Conservation (phyloP, 192 early-diverging fungal genomes). For the Coemansia sp. region DNA sequence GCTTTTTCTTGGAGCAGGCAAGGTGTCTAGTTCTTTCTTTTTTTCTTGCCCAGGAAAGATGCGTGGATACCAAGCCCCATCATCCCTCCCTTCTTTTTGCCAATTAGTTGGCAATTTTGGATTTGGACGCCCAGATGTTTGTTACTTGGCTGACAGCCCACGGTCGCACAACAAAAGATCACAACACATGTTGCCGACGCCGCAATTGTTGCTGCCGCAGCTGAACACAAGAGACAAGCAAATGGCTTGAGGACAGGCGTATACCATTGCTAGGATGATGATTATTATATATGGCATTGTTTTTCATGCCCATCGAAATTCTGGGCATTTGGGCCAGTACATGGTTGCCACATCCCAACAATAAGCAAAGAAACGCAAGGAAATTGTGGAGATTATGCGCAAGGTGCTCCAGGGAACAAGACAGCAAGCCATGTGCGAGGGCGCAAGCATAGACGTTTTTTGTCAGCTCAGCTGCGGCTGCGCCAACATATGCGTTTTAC, state of each 20-base stretch:
- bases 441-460: neutral
- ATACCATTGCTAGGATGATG: neutral
- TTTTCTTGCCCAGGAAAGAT: neutral
- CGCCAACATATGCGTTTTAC: neutral
- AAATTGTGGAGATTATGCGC: slow-evolving; percentile 1
- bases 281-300: neutral
- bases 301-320: neutral
- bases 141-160: neutral
- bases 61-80: neutral
- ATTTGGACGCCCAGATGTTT: neutral
- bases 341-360: neutral
- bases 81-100: neutral
- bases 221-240: neutral
- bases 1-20: neutral
- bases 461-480: neutral
- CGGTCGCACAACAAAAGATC: neutral
- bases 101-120: neutral
- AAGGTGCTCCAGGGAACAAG: slow-evolving; percentile 2
- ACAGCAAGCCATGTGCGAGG: neutral
- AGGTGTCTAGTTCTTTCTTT: too few species aligned
- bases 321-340: too few species aligned
- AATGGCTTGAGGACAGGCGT: neutral
- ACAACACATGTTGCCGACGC: neutral
- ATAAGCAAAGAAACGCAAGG: neutral
- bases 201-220: neutral